A percentile compares a stretch with the other conserved stretches of the same genome.
These are phyloP conservation scores for Tylopilus rubrobrunneus DNA, from an alignment of 768 basidiomycete genomes.

Conservation along the genomic window DNA sequence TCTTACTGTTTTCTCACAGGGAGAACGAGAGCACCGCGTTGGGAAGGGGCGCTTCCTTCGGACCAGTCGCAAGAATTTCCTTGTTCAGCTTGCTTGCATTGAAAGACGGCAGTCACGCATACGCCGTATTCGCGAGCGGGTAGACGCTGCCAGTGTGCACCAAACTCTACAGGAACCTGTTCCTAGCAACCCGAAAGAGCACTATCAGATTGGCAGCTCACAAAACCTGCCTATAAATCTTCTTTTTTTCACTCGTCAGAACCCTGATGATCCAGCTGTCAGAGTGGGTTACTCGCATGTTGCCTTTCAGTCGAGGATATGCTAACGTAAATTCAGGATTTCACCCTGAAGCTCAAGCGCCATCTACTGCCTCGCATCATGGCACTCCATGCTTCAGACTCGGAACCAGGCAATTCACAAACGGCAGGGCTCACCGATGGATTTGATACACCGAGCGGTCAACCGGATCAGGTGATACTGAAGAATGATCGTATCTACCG, in stretches of 20 bases:
- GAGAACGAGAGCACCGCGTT: not conserved
- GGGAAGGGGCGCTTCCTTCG: not conserved
- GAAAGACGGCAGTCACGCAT: not conserved
- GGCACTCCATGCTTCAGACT: not conserved
- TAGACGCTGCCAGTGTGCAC: not conserved
- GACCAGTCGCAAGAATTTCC: not conserved
- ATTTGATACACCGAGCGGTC: not conserved
- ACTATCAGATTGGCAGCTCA: not conserved
- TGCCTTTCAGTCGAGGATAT: no score
- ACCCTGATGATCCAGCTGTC: not conserved
- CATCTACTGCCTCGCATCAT: not conserved
- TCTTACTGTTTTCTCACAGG: not conserved
- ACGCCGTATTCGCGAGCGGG: not conserved
- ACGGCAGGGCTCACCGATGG: not conserved
- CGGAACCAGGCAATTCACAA: not conserved
- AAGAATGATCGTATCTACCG: not conserved
- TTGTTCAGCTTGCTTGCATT: not conserved
- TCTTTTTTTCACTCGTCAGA: not conserved
- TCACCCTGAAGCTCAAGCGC: not conserved
- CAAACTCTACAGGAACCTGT: not conserved
- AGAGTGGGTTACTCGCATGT: not conserved
- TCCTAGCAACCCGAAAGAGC: not conserved
- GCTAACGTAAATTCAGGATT: not conserved
- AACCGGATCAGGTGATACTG: not conserved
- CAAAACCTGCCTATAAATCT: not conserved